Percentiles rank a stretch among this genome's conserved stretches.
These are phyloP conservation scores for Echites panduratus DNA, from an alignment of 257 asterid genomes.

Conservation along the genomic window DNA sequence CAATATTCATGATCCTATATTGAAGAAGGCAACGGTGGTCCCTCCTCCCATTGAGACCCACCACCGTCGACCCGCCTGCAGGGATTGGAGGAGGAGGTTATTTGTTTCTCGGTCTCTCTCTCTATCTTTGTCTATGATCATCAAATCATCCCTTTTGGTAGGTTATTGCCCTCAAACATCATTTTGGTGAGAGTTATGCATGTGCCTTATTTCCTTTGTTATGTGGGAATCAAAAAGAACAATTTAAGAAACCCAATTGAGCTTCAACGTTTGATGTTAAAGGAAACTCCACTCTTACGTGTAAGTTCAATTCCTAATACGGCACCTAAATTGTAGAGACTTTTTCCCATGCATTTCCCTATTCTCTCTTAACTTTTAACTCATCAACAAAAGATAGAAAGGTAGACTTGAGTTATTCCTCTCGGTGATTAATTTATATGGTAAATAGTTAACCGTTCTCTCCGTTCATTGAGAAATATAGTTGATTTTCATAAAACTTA, in stretches of 20 bases:
- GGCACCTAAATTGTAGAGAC: not conserved
- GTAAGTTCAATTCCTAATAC: not conserved
- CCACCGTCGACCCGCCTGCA: not conserved
- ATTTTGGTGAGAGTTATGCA: slow-evolving; percentile 13
- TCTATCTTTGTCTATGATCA: not conserved
- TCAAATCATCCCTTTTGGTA: slow-evolving; percentile 10
- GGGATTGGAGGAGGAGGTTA: not conserved
- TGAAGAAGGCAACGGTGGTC: slow-evolving; percentile 1
- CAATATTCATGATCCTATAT: not conserved
- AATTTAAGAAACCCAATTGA: slow-evolving; percentile 5
- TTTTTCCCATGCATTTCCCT: no score
- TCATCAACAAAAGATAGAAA: no score
- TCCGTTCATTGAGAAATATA: no score
- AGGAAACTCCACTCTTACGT: not conserved
- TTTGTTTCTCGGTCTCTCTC: not conserved
- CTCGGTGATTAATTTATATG: no score
- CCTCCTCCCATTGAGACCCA: not conserved
- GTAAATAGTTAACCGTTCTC: no score
- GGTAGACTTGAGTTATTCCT: no score
- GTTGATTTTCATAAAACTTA: no score
- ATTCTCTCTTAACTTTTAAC: no score
- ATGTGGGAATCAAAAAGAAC: slow-evolving; percentile 6
- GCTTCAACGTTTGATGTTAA: not conserved
- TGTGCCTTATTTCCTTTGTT: slow-evolving; percentile 18
- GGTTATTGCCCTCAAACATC: slow-evolving; percentile 4